Conservation (phyloP, 305 asterid species). For the Solanum hybrid region DNA sequence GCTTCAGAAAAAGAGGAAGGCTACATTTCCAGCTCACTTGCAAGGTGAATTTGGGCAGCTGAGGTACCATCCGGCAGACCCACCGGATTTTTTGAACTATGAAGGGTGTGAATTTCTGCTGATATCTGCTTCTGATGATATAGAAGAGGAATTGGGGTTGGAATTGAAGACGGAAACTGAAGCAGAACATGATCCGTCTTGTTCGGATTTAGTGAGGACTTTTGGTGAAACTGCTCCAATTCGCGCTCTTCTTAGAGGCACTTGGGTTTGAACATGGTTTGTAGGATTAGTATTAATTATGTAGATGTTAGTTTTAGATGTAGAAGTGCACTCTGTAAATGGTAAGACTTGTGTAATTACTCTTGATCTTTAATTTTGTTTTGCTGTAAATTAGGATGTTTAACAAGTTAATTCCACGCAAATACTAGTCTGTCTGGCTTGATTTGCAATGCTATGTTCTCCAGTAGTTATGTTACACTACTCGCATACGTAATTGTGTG, state of each 20-base stretch:
- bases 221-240: constrained; percentile 36
- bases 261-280: constrained; percentile 30
- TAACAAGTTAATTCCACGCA: background rate
- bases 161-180: constrained; percentile 33
- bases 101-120: constrained; percentile 76
- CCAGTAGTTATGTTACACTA: background rate
- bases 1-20: constrained; percentile 41
- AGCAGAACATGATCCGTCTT: constrained; percentile 20
- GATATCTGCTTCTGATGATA: constrained; percentile 55
- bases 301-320: background rate
- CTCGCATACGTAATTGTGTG: too few relatives aligned
- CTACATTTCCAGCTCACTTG: constrained; percentile 42
- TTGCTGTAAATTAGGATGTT: background rate
- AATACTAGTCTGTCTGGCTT: background rate
- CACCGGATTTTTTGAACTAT: constrained; percentile 59
- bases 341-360: background rate
- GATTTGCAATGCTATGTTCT: background rate
- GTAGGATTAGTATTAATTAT: background rate
- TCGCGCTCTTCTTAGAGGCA: constrained; percentile 52
- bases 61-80: constrained; percentile 42
- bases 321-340: background rate
- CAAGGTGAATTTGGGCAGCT: constrained; percentile 41
- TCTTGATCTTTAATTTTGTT: background rate
- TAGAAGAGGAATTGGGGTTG: constrained; percentile 56
- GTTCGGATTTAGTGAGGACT: constrained; percentile 41